A percentile compares a stretch with the other conserved stretches of the same genome.
Conservation (phyloP, 2,329 filamentous ascomycete species). For the Delphinella strobiligena region DNA sequence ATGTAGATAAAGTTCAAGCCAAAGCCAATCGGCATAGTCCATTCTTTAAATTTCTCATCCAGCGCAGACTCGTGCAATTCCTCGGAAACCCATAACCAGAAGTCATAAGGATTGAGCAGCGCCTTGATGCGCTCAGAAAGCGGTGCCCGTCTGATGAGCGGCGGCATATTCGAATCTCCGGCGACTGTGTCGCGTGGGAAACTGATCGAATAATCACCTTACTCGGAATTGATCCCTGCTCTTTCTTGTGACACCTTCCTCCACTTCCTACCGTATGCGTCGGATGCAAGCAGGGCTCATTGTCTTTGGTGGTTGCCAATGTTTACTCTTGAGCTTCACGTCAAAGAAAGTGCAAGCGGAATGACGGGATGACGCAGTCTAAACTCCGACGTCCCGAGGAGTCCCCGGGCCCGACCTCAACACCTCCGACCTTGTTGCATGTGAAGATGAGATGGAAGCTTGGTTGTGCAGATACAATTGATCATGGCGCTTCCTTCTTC, state of each 20-base stretch:
- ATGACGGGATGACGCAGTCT: background rate
- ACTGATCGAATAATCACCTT: no score
- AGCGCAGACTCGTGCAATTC: conserved; percentile 86
- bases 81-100: conserved; percentile 81
- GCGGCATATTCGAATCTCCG: no score
- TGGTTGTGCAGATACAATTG: conserved; percentile 2
- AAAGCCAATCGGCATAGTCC: conserved; percentile 65
- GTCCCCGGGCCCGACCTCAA: no score
- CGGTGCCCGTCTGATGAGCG: conserved; percentile 70
- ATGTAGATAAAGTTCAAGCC: conserved; percentile 69
- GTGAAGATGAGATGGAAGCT: background rate
- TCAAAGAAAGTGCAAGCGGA: no score
- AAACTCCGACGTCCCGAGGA: background rate
- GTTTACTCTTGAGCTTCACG: conserved; percentile 1
- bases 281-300: no score
- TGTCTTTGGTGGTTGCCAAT: background rate
- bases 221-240: no score
- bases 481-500: conserved; percentile 49
- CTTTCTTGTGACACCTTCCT: no score
- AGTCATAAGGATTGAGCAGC: conserved; percentile 77
- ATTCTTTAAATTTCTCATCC: conserved; percentile 63
- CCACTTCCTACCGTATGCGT: no score
- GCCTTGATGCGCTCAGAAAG: conserved; percentile 69
- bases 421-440: no score
- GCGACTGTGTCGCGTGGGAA: no score